phyloP scores from a whole-genome alignment of 2,329 filamentous ascomycete species.

The Calycina herbarum region DNA sequence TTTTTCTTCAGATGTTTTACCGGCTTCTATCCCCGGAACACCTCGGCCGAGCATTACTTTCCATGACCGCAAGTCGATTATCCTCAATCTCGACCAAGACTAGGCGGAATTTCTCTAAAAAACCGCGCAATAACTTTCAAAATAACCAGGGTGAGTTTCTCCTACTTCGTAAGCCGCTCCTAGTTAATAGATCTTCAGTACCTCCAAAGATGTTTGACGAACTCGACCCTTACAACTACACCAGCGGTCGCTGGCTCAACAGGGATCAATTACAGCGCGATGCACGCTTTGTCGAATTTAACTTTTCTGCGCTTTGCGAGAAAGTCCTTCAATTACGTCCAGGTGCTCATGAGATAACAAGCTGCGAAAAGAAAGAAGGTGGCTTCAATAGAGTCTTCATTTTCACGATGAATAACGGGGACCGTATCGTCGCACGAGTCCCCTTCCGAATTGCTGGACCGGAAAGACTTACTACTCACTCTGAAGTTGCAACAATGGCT shows the following conservation, averaged over 20 bases:
- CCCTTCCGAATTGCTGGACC: slow-evolving; percentile 43
- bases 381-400: slow-evolving; percentile 35
- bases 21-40: too few species aligned
- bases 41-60: too few species aligned
- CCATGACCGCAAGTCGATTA: too few species aligned
- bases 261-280: slow-evolving; percentile 39
- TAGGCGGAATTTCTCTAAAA: too few species aligned
- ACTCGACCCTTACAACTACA: slow-evolving; percentile 29
- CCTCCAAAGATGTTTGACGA: too few species aligned
- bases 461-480: slow-evolving; percentile 40
- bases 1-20: too few species aligned
- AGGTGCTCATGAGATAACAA: slow-evolving; percentile 37
- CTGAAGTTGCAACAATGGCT: slow-evolving; percentile 47
- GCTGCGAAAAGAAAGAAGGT: slow-evolving; percentile 32
- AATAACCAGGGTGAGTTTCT: too few species aligned
- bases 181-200: too few species aligned
- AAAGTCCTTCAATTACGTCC: slow-evolving; percentile 41
- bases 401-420: slow-evolving; percentile 42
- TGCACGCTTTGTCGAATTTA: slow-evolving; percentile 42
- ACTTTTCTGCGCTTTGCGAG: slow-evolving; percentile 42
- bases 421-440: slow-evolving; percentile 42
- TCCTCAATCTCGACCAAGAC: too few species aligned
- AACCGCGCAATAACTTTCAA: too few species aligned
- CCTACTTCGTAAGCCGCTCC: too few species aligned
- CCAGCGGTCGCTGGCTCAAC: slow-evolving; percentile 42